phyloP scores from a whole-genome alignment of 345 rosid genomes.

The Citrus trifoliata region DNA sequence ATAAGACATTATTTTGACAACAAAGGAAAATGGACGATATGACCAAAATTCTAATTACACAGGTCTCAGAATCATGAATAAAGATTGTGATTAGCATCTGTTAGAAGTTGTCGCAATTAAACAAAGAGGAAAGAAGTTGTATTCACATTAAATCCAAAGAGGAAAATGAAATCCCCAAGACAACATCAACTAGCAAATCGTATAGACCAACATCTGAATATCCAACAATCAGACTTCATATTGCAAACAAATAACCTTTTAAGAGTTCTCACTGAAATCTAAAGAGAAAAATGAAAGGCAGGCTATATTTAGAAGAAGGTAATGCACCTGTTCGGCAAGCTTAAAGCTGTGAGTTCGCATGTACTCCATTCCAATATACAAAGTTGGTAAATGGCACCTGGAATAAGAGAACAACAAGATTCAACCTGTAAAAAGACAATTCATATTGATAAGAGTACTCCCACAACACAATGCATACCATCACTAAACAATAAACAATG shows the following conservation, averaged over 20 bases:
- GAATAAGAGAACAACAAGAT: constrained; percentile 74
- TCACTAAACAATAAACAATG: background rate
- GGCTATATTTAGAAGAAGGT: constrained; percentile 3
- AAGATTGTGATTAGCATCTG: no score
- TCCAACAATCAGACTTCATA: no score
- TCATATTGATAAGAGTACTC: constrained; percentile 49
- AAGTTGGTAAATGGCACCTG: constrained; percentile 97
- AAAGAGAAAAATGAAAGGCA: background rate
- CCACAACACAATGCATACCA: constrained; percentile 22
- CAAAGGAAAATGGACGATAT: no score
- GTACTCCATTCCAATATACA: constrained; percentile 99
- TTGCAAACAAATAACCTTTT: background rate
- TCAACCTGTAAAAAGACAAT: constrained; percentile 67
- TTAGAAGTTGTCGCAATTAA: no score
- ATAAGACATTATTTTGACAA: no score
- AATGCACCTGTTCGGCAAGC: constrained; percentile 95
- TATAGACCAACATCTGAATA: background rate
- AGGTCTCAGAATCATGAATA: no score
- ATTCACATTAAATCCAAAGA: no score
- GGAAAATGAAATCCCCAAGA: background rate
- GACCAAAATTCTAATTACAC: no score
- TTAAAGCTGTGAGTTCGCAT: constrained; percentile 95
- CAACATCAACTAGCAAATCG: background rate
- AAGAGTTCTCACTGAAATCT: background rate
- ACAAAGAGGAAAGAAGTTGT: no score